A percentile compares a stretch with the other conserved stretches of the same genome.
Conservation (phyloP, 306 rosid species). For the Castanea mollissima region DNA sequence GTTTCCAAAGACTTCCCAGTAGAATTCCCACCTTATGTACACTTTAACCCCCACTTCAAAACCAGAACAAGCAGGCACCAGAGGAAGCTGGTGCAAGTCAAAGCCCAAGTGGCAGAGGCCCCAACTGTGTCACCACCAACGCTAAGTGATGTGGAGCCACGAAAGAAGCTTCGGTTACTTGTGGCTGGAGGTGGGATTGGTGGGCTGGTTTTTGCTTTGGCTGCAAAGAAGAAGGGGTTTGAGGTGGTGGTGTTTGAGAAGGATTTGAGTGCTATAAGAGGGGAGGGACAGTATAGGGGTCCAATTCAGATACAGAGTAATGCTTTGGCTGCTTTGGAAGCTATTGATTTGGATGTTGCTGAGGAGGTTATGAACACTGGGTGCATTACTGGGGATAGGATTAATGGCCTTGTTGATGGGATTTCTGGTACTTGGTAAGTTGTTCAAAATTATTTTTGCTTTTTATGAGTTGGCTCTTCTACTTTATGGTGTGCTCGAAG, state of each 20-base stretch:
- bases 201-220: slow-evolving; percentile 89
- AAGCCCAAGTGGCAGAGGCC: slow-evolving; percentile 48
- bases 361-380: slow-evolving; percentile 87
- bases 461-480: background rate
- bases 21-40: slow-evolving; percentile 33
- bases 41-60: slow-evolving; percentile 18
- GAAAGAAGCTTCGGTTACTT: slow-evolving; percentile 57
- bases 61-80: slow-evolving; percentile 31
- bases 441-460: background rate
- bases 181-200: slow-evolving; percentile 99
- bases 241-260: slow-evolving; percentile 94
- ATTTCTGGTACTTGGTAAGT: slow-evolving; percentile 87
- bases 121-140: slow-evolving; percentile 13
- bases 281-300: slow-evolving; percentile 96
- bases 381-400: slow-evolving; percentile 91
- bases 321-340: slow-evolving; percentile 97
- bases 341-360: slow-evolving; percentile 86
- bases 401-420: slow-evolving; percentile 94
- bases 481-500: background rate
- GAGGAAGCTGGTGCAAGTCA: slow-evolving; percentile 35
- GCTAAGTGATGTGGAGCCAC: slow-evolving; percentile 19
- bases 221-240: slow-evolving; percentile 92
- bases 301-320: slow-evolving; percentile 98
- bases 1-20: slow-evolving; percentile 32
- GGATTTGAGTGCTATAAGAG: slow-evolving; percentile 92